Conservation (phyloP, 208 protist species). For the Leishmania braziliensis region DNA sequence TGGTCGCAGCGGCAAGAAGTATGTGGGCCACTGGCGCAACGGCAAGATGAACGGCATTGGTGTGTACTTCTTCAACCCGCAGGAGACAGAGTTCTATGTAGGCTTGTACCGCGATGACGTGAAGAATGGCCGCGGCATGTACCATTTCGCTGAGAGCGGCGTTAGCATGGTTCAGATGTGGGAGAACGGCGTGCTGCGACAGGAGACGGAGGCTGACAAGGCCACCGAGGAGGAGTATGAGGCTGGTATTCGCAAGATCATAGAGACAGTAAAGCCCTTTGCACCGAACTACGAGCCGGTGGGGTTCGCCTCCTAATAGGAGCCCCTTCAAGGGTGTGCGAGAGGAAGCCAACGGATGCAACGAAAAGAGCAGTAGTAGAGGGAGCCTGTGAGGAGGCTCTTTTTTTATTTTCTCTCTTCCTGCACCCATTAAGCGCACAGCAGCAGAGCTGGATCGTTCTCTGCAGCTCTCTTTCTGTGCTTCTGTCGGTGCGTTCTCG, state of each 20-base stretch:
- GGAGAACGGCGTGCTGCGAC: constrained; percentile 69
- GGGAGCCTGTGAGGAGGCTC: background rate
- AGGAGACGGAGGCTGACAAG: constrained; percentile 65
- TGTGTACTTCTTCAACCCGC: constrained; percentile 90
- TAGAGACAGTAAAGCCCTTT: constrained; percentile 60
- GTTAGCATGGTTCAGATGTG: constrained; percentile 78
- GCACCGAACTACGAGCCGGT: constrained; percentile 74
- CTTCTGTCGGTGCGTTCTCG: background rate
- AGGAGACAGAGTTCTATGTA: constrained; percentile 90
- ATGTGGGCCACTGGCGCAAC: constrained; percentile 82
- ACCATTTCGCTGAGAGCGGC: constrained; percentile 83
- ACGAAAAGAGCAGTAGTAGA: background rate
- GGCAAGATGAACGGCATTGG: constrained; percentile 91
- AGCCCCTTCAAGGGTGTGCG: background rate
- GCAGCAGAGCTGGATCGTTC: background rate
- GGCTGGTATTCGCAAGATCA: constrained; percentile 60
- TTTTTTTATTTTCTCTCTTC: background rate
- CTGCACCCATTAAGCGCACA: background rate
- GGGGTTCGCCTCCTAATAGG: constrained; percentile 28
- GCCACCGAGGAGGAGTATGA: constrained; percentile 49
- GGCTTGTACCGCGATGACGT: constrained; percentile 81
- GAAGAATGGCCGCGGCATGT: constrained; percentile 85
- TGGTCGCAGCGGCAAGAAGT: constrained; percentile 87
- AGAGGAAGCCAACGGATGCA: background rate
- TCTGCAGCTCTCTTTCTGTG: constrained; percentile 3